phyloP scores from a whole-genome alignment of 306 rosid species.

The Parietaria judaica region DNA sequence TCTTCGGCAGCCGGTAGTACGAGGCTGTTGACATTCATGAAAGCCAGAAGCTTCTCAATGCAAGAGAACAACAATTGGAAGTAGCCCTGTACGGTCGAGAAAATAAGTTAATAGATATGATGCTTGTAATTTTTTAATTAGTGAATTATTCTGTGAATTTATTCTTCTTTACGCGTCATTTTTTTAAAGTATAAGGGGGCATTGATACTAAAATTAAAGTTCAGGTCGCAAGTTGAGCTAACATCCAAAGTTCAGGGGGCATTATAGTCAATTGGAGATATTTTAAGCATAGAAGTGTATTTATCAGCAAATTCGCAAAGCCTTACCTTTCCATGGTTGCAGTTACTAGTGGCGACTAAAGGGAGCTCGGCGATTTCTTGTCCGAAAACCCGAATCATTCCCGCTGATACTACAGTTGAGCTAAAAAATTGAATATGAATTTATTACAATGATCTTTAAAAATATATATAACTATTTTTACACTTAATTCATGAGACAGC shows the following conservation, averaged over 20 bases:
- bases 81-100: constrained; percentile 57
- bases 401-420: constrained; percentile 91
- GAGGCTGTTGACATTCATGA: constrained; percentile 65
- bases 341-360: constrained; percentile 73
- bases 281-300: not conserved
- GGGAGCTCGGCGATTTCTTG: constrained; percentile 87
- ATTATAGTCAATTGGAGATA: not conserved
- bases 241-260: no score
- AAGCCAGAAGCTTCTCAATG: constrained; percentile 75
- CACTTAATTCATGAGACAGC: constrained; percentile 7
- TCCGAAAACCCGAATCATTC: constrained; percentile 74
- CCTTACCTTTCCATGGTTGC: constrained; percentile 83
- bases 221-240: no score
- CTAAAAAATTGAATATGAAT: constrained; percentile 40
- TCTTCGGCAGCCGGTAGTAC: constrained; percentile 94
- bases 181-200: no score
- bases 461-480: not conserved
- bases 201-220: no score
- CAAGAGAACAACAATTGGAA: constrained; percentile 83
- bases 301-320: not conserved
- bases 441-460: constrained; percentile 13
- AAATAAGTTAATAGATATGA: not conserved
- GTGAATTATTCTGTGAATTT: no score
- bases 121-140: no score
- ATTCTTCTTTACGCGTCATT: no score